phyloP scores from a whole-genome alignment of 768 basidiomycete species.

The Pulveroboletus sp. region DNA sequence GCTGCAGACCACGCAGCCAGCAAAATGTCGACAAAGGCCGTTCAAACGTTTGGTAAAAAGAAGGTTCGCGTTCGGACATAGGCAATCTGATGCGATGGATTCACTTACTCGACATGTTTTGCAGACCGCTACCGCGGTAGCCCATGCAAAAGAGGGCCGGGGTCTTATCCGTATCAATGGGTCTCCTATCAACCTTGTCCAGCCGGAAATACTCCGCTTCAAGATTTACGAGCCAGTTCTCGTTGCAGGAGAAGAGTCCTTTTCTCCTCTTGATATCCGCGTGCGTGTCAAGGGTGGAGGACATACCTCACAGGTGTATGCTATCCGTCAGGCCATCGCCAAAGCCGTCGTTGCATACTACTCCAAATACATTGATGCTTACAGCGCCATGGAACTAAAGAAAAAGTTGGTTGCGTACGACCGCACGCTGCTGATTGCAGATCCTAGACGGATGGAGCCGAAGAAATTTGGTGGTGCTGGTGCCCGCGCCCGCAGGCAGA shows the following conservation, averaged over 20 bases:
- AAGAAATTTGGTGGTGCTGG: slow-evolving; percentile 99
- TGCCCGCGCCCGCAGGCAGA: slow-evolving; percentile 98
- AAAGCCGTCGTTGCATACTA: slow-evolving; percentile 98
- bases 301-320: slow-evolving; percentile 98
- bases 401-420: slow-evolving; percentile 97
- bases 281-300: slow-evolving; percentile 99
- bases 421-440: slow-evolving; percentile 84
- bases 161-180: slow-evolving; percentile 97
- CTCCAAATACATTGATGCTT: slow-evolving; percentile 98
- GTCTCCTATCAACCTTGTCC: slow-evolving; percentile 92
- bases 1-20: slow-evolving; percentile 19
- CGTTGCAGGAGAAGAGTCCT: slow-evolving; percentile 87
- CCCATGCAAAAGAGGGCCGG: slow-evolving; percentile 93
- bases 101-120: slow-evolving; percentile 4
- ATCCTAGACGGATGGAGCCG: slow-evolving; percentile 97
- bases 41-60: slow-evolving; percentile 99
- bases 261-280: slow-evolving; percentile 88
- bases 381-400: slow-evolving; percentile 95
- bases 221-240: slow-evolving; percentile 99
- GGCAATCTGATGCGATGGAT: neutral
- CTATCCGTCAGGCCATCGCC: slow-evolving; percentile 97
- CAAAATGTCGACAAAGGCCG: slow-evolving; percentile 85
- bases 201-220: slow-evolving; percentile 93
- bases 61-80: slow-evolving; percentile 56
- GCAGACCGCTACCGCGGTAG: slow-evolving; percentile 97